A percentile compares a stretch with the other conserved stretches of the same genome.
These are phyloP conservation scores for Aspergillus tamarii DNA, from an alignment of 2,329 filamentous ascomycete species.

Conservation along the genomic window DNA sequence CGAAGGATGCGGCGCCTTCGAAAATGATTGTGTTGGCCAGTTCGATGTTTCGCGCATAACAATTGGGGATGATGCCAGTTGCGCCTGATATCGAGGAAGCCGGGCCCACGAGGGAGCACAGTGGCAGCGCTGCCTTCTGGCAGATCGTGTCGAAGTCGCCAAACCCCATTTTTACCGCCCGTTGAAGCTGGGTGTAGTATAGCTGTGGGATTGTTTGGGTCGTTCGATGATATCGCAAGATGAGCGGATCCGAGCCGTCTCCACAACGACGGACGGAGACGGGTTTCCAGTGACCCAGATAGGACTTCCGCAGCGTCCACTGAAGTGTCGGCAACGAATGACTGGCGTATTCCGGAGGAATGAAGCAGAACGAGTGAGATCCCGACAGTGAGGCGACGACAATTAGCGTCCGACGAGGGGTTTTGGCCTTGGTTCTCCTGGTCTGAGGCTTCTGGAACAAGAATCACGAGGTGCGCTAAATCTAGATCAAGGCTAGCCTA, in stretches of 20 bases:
- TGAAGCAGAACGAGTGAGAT: not conserved
- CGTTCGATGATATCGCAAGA: slow-evolving; percentile 25
- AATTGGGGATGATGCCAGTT: slow-evolving; percentile 82
- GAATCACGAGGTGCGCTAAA: slow-evolving; percentile 32
- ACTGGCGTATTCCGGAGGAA: not conserved
- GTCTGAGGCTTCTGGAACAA: slow-evolving; percentile 18
- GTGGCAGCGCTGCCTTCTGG: slow-evolving; percentile 77
- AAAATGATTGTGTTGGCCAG: slow-evolving; percentile 99
- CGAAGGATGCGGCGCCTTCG: slow-evolving; percentile 84
- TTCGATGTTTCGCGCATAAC: slow-evolving; percentile 93
- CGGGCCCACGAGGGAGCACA: slow-evolving; percentile 83
- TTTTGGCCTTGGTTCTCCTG: slow-evolving; percentile 7
- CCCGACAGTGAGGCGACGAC: slow-evolving; percentile 3
- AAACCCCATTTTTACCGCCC: slow-evolving; percentile 64
- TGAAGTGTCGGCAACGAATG: slow-evolving; percentile 2
- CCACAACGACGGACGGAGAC: slow-evolving; percentile 37
- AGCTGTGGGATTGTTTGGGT: slow-evolving; percentile 42
- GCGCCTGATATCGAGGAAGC: slow-evolving; percentile 64
- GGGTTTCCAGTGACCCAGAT: slow-evolving; percentile 19
- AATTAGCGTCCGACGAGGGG: slow-evolving; percentile 9
- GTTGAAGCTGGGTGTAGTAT: not conserved
- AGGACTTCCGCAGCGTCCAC: slow-evolving; percentile 11
- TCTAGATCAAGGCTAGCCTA: slow-evolving; percentile 19
- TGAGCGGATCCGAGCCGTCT: slow-evolving; percentile 30
- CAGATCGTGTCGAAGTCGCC: slow-evolving; percentile 90